Evolutionary conservation across 441 rosid species (phyloP), one percentile per base, ranked within the genome.

Genomic region (Pelargonium cotyledonis): DNA sequence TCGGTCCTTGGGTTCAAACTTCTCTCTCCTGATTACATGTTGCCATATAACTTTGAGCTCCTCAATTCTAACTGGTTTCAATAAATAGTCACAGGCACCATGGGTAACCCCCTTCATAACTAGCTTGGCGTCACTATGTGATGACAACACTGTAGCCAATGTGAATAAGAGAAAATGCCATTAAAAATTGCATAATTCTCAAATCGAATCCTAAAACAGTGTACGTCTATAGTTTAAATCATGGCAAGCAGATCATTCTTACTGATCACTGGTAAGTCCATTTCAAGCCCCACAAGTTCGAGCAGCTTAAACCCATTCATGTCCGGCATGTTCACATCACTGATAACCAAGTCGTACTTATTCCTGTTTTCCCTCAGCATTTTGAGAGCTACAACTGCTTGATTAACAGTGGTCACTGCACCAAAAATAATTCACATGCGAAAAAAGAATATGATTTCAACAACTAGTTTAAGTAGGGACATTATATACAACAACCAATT

Each of bases 261-360:
- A 87, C 89, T 84, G 71, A 94, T 95, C 69, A 95, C 99, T 58
- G 99, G 99, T 73, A 95, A 88, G 83, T 91, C 99, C 97, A 95
- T 95, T 79, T 95, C 97, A 73, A 95, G 95, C 77, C 96, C 99
- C 61, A 85, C 88, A 65, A 86, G 94, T 73, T 95, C 99, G 62
- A 95, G 97, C 49, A 95, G 92, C 89, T 95, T 95, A 74, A 95
- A 95, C 12, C 99, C 99, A 81, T 95, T 94, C 70, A 90, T 86
- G 76, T 92, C 98, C 2, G 99, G 99, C 99, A 95, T 95, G 78
- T 89, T 86, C 44, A 95, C 99, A 84, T 95, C 99, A 69, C 97
- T 95, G 65, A 95, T 95, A 72, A 95, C 95, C 69, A 95, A 68
- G 69, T 95, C 99, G 78, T 77, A 92, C 75, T 78, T 84, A 23